These are phyloP conservation scores for Linderina pennispora DNA, from an alignment of 192 early-diverging fungal species.

Conservation along the genomic window DNA sequence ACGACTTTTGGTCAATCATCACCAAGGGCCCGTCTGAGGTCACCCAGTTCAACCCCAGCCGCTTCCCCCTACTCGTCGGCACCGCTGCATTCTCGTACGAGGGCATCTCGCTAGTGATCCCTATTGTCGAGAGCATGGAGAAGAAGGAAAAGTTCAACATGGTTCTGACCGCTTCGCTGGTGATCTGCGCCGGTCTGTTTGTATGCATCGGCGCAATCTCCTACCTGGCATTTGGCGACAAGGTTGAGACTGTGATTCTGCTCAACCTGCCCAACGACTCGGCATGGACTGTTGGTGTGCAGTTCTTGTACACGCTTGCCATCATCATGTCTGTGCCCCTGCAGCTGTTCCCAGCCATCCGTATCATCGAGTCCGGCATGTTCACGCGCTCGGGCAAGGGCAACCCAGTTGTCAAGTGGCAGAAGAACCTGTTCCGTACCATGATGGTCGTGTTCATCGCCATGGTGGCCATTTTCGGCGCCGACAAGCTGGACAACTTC, in stretches of 20 bases:
- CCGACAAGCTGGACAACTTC: slow-evolving; percentile 73
- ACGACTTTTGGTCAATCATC: slow-evolving; percentile 65
- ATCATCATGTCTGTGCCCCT: slow-evolving; percentile 93
- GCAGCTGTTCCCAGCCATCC: slow-evolving; percentile 87
- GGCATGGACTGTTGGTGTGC: slow-evolving; percentile 61
- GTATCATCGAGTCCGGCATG: slow-evolving; percentile 85
- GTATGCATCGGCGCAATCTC: slow-evolving; percentile 73
- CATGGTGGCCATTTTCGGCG: slow-evolving; percentile 67
- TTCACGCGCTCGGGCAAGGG: slow-evolving; percentile 80
- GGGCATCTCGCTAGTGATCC: slow-evolving; percentile 79
- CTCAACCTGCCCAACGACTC: slow-evolving; percentile 73
- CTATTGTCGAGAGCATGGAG: slow-evolving; percentile 80
- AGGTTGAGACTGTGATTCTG: slow-evolving; percentile 83
- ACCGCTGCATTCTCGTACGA: slow-evolving; percentile 92
- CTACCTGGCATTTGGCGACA: slow-evolving; percentile 79
- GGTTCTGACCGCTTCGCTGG: slow-evolving; percentile 75
- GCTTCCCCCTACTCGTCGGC: slow-evolving; percentile 86
- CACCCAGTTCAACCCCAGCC: slow-evolving; percentile 72
- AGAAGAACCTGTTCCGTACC: slow-evolving; percentile 76
- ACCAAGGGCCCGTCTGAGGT: slow-evolving; percentile 60
- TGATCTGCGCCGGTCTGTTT: slow-evolving; percentile 75
- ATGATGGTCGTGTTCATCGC: slow-evolving; percentile 62
- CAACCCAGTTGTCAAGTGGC: slow-evolving; percentile 73
- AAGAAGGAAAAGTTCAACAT: slow-evolving; percentile 78
- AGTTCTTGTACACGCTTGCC: slow-evolving; percentile 84